Conservation (phyloP, 1,139 yeast species). For the Arxiozyma heterogenica region DNA sequence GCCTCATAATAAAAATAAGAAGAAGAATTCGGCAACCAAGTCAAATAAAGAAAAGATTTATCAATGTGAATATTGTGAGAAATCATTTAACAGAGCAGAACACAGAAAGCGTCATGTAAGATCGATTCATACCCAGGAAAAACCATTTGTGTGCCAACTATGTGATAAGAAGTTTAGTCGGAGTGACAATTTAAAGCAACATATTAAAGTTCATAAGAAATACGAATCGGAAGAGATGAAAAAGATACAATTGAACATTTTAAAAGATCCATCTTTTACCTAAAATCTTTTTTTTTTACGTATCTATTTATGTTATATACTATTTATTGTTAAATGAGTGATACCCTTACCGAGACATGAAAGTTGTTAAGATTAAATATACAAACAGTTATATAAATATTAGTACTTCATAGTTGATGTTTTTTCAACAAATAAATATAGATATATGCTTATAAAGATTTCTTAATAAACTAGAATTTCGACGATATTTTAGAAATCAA, state of each 20-base stretch:
- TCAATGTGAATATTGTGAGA: conserved; percentile 32
- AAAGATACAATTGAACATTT: not conserved
- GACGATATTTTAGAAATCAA: too few relatives aligned
- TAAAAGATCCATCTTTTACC: not conserved
- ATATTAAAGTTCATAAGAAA: conserved; percentile 54
- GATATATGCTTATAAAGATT: too few relatives aligned
- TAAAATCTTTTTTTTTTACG: not conserved
- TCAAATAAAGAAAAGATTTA: conserved; percentile 33
- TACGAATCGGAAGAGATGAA: conserved; percentile 11
- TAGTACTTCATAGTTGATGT: too few relatives aligned
- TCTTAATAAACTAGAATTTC: too few relatives aligned
- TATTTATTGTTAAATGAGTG: not conserved
- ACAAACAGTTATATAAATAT: too few relatives aligned
- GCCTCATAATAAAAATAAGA: not conserved
- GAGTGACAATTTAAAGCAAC: conserved; percentile 71
- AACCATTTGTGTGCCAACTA: conserved; percentile 61
- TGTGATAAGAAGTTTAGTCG: conserved; percentile 72
- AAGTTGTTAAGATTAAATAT: too few relatives aligned
- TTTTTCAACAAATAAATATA: too few relatives aligned
- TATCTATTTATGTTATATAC: not conserved
- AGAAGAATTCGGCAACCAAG: not conserved
- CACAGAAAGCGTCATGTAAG: conserved; percentile 71
- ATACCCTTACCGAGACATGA: not conserved
- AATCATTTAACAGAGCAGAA: conserved; percentile 60
- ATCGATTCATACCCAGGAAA: conserved; percentile 53